Base-by-base conservation (phyloP, 176 grass and related monocot genomes). In the Tillandsia leiboldiana region DNA sequence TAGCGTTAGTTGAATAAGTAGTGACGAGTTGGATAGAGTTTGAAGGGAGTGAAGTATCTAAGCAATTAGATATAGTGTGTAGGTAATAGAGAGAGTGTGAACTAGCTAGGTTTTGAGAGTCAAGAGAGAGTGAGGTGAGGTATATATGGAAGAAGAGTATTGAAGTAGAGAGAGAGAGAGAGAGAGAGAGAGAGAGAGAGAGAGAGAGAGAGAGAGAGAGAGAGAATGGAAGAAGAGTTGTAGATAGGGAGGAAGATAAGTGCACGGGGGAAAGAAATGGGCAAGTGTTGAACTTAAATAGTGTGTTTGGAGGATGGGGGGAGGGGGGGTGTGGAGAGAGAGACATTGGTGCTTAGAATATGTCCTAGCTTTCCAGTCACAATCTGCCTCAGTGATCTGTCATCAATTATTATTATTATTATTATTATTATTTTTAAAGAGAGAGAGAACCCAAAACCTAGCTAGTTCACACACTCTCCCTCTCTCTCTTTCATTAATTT, bases 261-360 rank as follows among this genome's bases (percentile, higher is more conserved):
- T 61, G 56, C n/a, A 61, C 18, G 56, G 56, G 56, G 18, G 59
- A 63, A 79, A 72, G 77, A 73, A 66, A 50, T 48, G 20, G 22
- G n/a, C 65, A 65, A 75, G 22, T 70, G 11, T 49, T 70, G 33
- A 70, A 51, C 65, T 69, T 75, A 75, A 56, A 70, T 69, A 70
- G 66, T 33, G 79, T 33, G 47, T 50, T 71, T 20, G 20, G 12
- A 6, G 26, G 51, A 62, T 15, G 26, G 51, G 69, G 28, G 20
- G 20, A 65, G 53, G 64, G 64, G 53, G 58, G 66, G 48, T 15
- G 57, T 24, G 8, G 42, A 20, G 9, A 14, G 15, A 6, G 47
- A 26, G 47, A 13, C 1, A 9, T 2, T 29, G 51, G 18, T 52
- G 64, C 64, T 14, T 64, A 51, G 58, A 26, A 42, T 42, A 42